Percentiles rank a stretch among this genome's conserved stretches.
These are phyloP conservation scores for Boletus sp. DNA, from an alignment of 768 basidiomycete genomes.

Conservation along the genomic window DNA sequence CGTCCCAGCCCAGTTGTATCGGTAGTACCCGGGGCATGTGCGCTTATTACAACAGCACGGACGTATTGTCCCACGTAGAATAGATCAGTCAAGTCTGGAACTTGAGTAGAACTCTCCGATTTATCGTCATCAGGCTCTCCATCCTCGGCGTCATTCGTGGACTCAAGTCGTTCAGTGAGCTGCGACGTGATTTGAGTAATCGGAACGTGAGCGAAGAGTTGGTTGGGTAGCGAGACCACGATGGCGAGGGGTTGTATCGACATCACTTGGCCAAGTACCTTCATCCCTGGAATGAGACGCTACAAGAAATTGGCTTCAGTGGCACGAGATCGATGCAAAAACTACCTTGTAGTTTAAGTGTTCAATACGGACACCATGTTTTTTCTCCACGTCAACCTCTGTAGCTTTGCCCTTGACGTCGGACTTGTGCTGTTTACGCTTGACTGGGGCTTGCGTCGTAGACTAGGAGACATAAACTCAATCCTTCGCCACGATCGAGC, in stretches of 20 bases:
- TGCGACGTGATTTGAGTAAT: slow-evolving; percentile 88
- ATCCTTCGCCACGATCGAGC: not conserved
- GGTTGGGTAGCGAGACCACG: slow-evolving; percentile 92
- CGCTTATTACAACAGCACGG: slow-evolving; percentile 68
- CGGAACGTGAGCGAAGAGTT: slow-evolving; percentile 90
- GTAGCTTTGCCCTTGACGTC: slow-evolving; percentile 36
- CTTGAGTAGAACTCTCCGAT: slow-evolving; percentile 25
- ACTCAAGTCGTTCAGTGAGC: slow-evolving; percentile 70
- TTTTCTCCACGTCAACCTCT: slow-evolving; percentile 31
- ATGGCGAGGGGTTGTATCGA: slow-evolving; percentile 86
- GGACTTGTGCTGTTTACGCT: slow-evolving; percentile 49
- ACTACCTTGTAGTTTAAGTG: slow-evolving; percentile 90
- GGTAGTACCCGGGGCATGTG: slow-evolving; percentile 66
- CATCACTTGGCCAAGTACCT: slow-evolving; percentile 83
- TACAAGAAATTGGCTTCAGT: slow-evolving; percentile 30
- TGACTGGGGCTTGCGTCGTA: slow-evolving; percentile 36
- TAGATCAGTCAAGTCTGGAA: slow-evolving; percentile 73
- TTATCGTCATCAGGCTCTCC: slow-evolving; percentile 47
- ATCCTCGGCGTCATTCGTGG: slow-evolving; percentile 50
- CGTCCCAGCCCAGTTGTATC: slow-evolving; percentile 57
- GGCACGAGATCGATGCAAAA: not conserved
- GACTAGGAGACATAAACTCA: slow-evolving; percentile 36
- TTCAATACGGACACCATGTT: slow-evolving; percentile 71
- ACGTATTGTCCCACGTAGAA: slow-evolving; percentile 88
- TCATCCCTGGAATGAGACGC: slow-evolving; percentile 83